These are phyloP conservation scores for Sugiyamaella qingdaonensis DNA, from an alignment of 805 yeast genomes.

Conservation along the genomic window DNA sequence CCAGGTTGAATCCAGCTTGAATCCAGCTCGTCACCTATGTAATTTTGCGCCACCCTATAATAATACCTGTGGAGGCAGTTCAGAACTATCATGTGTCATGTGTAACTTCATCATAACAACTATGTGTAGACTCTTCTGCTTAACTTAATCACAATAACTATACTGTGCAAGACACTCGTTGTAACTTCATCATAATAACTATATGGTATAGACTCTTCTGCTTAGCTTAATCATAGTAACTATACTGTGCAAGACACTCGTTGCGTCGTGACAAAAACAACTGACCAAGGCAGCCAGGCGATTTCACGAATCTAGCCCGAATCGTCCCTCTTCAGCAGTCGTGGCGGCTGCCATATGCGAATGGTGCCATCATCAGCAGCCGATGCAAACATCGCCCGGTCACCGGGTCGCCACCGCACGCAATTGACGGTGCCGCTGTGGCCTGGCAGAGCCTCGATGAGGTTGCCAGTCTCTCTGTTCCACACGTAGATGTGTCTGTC, in stretches of 20 bases:
- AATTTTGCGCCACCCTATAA: too few species aligned
- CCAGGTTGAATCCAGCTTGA: too few species aligned
- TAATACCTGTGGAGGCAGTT: too few species aligned
- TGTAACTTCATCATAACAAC: too few species aligned
- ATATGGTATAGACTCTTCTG: not conserved
- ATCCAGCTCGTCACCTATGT: too few species aligned
- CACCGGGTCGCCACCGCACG: slow-evolving; percentile 65
- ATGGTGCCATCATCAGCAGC: slow-evolving; percentile 79
- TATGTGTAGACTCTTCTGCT: not conserved
- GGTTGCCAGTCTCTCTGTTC: slow-evolving; percentile 68
- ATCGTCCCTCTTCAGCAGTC: not conserved
- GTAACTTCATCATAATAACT: not conserved
- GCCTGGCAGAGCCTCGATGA: slow-evolving; percentile 56
- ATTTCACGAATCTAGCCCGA: not conserved
- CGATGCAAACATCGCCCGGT: slow-evolving; percentile 60
- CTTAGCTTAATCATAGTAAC: too few species aligned
- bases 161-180: too few species aligned
- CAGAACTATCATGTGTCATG: too few species aligned
- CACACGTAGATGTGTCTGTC: slow-evolving; percentile 75
- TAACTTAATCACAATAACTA: too few species aligned
- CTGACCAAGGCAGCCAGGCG: not conserved
- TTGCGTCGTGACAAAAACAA: not conserved
- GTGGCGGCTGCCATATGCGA: slow-evolving; percentile 40
- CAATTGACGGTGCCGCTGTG: slow-evolving; percentile 68
- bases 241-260: too few species aligned